Evolutionary conservation across 371 early-diverging fungal genomes (phyloP), one percentile per base, ranked within the genome.

Genomic region (Saksenaea vasiformis): DNA sequence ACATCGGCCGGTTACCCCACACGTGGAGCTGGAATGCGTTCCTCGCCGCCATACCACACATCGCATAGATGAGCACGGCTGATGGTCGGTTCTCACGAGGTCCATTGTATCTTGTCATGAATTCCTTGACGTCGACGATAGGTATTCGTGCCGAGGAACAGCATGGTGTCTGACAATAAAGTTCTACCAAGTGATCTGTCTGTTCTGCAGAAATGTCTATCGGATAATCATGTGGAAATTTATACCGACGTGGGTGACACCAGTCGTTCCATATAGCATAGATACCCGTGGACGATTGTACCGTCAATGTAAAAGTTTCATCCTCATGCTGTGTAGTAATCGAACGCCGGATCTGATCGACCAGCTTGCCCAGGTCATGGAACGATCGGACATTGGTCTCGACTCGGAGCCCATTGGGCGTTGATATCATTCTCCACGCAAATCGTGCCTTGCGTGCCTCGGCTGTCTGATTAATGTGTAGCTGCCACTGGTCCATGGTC

Each of bases 11-110:
- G 28, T 73, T 73, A 19, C 68, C 71, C 80, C 80, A 80, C 5
- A 78, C 72, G 57, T 80, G 80, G n/a, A 80, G 37, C 37, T 80
- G 80, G 41, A 80, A 80, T 14, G 80, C 78, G 56, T 78, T 80
- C 14, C 80, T 66, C 3, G 80, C 78, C 13, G 80, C 68, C 78
- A 80, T 80, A 22, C 78, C 78, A 41, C 80, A 80, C 26, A 80
- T 60, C 9, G 80, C 76, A 62, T 78, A 80, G 8, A 74, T 56
- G 8, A 78, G 61, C 10, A 80, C 65, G 13, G 56, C 62, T 2
- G 77, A 62, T 4, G 80, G 80, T 15, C 62, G 71, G 19, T 70
- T 65, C 3, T 54, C 44, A 56, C 72, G 71, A 7, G 69, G 59
- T 35, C 67, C 56, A 15, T 51, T 58, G 58, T 78, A 76, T 5